These are phyloP conservation scores for Microsporum canis DNA, from an alignment of 2,329 filamentous ascomycete species.

Conservation along the genomic window DNA sequence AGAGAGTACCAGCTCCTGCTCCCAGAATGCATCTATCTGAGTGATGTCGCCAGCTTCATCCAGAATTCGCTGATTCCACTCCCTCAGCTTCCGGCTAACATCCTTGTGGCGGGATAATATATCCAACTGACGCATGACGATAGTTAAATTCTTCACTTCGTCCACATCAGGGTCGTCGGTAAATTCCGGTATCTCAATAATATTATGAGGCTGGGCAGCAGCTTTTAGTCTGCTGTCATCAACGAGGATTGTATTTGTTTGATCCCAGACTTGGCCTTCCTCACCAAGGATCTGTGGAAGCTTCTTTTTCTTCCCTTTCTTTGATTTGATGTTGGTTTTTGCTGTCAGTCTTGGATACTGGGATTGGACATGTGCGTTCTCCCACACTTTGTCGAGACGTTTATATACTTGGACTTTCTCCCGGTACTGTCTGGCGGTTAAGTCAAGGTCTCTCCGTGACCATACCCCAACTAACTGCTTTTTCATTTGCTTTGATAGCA, in stretches of 20 bases:
- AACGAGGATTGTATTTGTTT: conserved; percentile 77
- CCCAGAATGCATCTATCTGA: conserved; percentile 8
- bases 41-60: not conserved
- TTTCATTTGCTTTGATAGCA: conserved; percentile 49
- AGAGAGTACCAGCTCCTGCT: conserved; percentile 6
- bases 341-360: conserved; percentile 26
- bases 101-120: conserved; percentile 39
- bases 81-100: conserved; percentile 34
- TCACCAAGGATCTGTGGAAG: conserved; percentile 30
- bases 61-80: conserved; percentile 20
- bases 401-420: conserved; percentile 81
- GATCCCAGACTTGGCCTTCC: conserved; percentile 52
- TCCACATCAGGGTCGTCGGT: conserved; percentile 31
- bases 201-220: conserved; percentile 68
- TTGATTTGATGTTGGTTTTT: not conserved
- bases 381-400: conserved; percentile 63
- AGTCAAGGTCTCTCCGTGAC: conserved; percentile 64
- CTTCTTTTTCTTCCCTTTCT: conserved; percentile 2
- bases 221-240: conserved; percentile 80
- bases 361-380: conserved; percentile 32
- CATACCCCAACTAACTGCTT: conserved; percentile 56
- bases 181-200: conserved; percentile 73
- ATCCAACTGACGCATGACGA: conserved; percentile 45
- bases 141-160: conserved; percentile 36
- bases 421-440: conserved; percentile 54